Evolutionary conservation across 305 asterid species (phyloP), one percentile per base, ranked within the genome.

Genomic region (Plantago coronopus): DNA sequence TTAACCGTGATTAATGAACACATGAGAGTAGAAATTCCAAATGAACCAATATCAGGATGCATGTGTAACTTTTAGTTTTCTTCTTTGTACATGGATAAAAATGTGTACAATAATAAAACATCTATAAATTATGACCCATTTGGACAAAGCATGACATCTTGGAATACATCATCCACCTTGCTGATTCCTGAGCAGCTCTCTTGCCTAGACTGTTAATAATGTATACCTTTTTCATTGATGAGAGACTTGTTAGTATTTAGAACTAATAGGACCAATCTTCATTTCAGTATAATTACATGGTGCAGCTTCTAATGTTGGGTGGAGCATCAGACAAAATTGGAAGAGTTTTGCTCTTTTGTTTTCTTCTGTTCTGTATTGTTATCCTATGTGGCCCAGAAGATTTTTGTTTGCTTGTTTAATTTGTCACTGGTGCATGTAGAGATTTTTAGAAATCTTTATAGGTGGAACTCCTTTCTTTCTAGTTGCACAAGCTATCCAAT

Each of bases 331-430:
- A 75, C 73, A 74, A 68, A 79, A 69, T 58, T 76, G 60, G 54
- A 73, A 54, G 63, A 63, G 71, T 70, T 77, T 67, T 34, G 71
- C 74, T 70, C 66, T 80, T 79, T 81, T 79, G 87, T 81, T 81
- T 80, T 76, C 73, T 78, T 77, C 72, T 67, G 66, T 71, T 79
- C 59, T 79, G 76, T 77, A 79, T 78, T 75, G 74, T 78, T 59
- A 70, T 68, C 69, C 82, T 74, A 85, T 82, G 80, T 74, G 83
- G 78, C 80, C 83, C 82, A 68, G 76, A 73, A 69, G 65, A 63
- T 69, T 71, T 79, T 84, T 85, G 83, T 80, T 83, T 79, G 63
- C 72, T 74, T 68, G 80, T 77, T 72, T 67, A 34, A 65, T 31
- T 60, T 70, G 67, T 69, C 75, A 56, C 65, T 68, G 70, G 73